Conservation (phyloP, 164 flowering plant genomes). For the Vitis rotundifolia region DNA sequence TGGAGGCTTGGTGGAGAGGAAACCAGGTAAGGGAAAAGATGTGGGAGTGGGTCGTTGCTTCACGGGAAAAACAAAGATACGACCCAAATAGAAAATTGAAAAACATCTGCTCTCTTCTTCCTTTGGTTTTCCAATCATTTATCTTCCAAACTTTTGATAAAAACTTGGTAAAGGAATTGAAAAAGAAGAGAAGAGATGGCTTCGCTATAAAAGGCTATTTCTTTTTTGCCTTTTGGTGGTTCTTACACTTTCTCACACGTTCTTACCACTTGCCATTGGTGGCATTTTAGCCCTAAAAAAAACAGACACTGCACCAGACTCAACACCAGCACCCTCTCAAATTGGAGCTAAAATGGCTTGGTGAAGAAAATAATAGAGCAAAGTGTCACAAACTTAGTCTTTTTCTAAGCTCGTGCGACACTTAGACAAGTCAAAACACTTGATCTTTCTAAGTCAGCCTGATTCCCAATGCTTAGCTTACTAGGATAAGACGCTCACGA, state of each 20-base stretch:
- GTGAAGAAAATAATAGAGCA: too few species aligned
- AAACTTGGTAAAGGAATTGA: not conserved
- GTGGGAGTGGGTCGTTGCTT: too few species aligned
- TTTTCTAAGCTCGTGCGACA: too few species aligned
- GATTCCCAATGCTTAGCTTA: too few species aligned
- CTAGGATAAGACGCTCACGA: too few species aligned
- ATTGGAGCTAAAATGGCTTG: too few species aligned
- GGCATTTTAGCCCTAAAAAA: slow-evolving; percentile 1
- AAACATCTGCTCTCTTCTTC: not conserved
- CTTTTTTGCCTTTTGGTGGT: not conserved
- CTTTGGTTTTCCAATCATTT: not conserved
- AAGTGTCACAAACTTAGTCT: too few species aligned
- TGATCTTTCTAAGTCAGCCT: too few species aligned
- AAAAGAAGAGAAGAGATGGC: not conserved
- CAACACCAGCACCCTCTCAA: not conserved
- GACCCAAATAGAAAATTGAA: not conserved
- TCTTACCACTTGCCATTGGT: slow-evolving; percentile 9
- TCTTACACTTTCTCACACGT: not conserved
- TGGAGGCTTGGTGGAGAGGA: too few species aligned
- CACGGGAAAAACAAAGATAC: too few species aligned
- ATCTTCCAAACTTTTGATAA: not conserved
- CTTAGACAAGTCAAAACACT: too few species aligned
- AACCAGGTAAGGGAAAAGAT: too few species aligned
- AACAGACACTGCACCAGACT: not conserved
- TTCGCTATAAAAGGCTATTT: slow-evolving; percentile 10